Evolutionary conservation across 1,284 basidiomycete genomes (phyloP).

Genomic region (Apiotrichum brassicae): DNA sequence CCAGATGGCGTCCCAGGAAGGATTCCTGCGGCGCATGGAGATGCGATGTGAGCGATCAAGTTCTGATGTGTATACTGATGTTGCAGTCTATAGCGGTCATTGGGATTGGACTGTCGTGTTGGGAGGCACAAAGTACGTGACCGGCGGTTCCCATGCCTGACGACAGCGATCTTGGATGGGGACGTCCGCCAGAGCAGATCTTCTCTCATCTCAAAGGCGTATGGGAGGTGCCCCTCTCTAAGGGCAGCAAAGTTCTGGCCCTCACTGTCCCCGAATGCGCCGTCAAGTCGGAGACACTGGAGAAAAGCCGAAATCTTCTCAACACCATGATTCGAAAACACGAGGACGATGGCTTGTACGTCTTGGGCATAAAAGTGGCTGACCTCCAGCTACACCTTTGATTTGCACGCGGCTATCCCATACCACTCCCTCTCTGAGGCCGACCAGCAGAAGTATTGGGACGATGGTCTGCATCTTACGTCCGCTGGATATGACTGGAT

Average conservation of each 20-base stretch:
- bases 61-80: neutral
- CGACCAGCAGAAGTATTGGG: conserved; percentile 2
- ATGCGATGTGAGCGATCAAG: neutral
- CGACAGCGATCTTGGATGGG: conserved; percentile 4
- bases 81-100: neutral
- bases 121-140: conserved; percentile 8
- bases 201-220: neutral
- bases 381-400: conserved; percentile 5
- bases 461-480: conserved; percentile 8
- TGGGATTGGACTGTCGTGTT: conserved; percentile 10
- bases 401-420: neutral
- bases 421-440: neutral
- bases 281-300: neutral
- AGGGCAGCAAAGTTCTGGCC: conserved; percentile 1
- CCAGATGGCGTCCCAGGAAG: neutral
- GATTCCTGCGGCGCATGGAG: neutral
- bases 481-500: conserved; percentile 5
- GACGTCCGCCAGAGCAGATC: neutral
- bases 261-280: conserved; percentile 7
- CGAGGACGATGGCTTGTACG: neutral
- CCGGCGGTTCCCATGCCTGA: neutral
- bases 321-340: neutral
- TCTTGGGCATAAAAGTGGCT: neutral
- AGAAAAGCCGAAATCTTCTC: neutral
- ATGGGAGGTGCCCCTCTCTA: neutral